These are phyloP conservation scores for Xylaria cubensis DNA, from an alignment of 495 filamentous ascomycete species.

Conservation along the genomic window DNA sequence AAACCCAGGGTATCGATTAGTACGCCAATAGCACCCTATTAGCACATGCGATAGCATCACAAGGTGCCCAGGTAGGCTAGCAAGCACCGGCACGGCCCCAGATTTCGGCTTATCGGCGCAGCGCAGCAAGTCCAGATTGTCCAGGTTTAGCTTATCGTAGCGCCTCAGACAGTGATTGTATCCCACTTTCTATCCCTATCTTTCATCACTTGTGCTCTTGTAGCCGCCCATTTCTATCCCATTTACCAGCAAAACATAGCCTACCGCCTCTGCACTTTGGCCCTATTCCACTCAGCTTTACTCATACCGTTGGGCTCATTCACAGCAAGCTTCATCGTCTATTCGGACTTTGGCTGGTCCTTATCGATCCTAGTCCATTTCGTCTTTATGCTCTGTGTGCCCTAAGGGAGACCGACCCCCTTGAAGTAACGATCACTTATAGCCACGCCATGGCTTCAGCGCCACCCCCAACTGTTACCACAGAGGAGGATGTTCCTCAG, in stretches of 20 bases:
- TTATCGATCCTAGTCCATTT: not conserved
- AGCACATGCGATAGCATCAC: conserved; percentile 19
- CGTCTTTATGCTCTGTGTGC: not conserved
- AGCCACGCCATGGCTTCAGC: conserved; percentile 37
- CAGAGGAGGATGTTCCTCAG: conserved; percentile 65
- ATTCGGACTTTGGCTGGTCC: not conserved
- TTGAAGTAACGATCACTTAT: not conserved
- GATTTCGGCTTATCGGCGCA: conserved; percentile 19
- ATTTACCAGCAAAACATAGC: not conserved
- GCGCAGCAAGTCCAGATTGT: not conserved
- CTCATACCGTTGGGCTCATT: no score
- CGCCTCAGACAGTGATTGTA: conserved; percentile 4
- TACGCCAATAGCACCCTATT: conserved; percentile 7
- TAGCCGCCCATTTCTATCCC: conserved; percentile 7
- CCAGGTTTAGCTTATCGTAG: conserved; percentile 17
- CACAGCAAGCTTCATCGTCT: not conserved
- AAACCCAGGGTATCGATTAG: conserved; percentile 12
- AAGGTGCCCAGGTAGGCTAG: conserved; percentile 9
- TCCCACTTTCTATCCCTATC: conserved; percentile 19
- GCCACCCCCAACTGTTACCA: conserved; percentile 29
- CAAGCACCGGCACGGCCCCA: conserved; percentile 15
- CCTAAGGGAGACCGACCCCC: not conserved
- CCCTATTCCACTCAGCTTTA: not conserved
- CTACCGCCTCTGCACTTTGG: not conserved
- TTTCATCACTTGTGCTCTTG: conserved; percentile 10